These are phyloP conservation scores for Pleurotus giganteus DNA, from an alignment of 768 basidiomycete genomes.

Conservation along the genomic window DNA sequence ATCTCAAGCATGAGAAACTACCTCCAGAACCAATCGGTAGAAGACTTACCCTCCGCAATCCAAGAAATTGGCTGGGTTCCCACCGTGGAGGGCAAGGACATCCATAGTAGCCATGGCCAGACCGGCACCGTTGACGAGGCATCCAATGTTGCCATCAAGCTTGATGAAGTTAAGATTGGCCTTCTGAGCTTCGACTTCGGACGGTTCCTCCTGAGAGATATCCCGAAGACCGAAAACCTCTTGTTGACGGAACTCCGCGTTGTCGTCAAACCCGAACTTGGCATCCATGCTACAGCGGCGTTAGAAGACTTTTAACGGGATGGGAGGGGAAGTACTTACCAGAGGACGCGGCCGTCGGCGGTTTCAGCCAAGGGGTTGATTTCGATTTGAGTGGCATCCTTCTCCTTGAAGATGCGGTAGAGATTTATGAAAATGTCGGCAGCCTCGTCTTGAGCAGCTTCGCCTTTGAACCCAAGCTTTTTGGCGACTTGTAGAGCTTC, in stretches of 20 bases:
- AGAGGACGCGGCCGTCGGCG: conserved; percentile 87
- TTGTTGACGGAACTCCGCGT: conserved; percentile 95
- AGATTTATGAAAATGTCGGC: conserved; percentile 92
- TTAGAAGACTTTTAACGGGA: not conserved
- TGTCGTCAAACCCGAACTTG: conserved; percentile 99
- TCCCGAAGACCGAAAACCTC: conserved; percentile 90
- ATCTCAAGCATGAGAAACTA: conserved; percentile 12
- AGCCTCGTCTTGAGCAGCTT: conserved; percentile 73
- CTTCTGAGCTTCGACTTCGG: conserved; percentile 97
- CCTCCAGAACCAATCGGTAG: not conserved
- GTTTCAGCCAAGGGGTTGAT: conserved; percentile 98
- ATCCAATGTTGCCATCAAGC: conserved; percentile 95
- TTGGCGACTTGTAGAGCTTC: conserved; percentile 79
- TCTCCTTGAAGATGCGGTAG: conserved; percentile 97
- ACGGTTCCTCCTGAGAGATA: conserved; percentile 92
- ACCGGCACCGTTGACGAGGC: conserved; percentile 97
- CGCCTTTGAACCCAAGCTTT: conserved; percentile 85
- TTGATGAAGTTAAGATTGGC: conserved; percentile 98
- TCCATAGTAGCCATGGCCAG: conserved; percentile 99
- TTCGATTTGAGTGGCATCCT: conserved; percentile 99
- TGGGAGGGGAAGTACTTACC: conserved; percentile 50
- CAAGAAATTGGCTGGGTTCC: conserved; percentile 97
- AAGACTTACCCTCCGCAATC: conserved; percentile 87
- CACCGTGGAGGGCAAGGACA: conserved; percentile 93
- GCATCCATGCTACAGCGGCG: conserved; percentile 85